Base-by-base conservation (phyloP, 2,329 filamentous ascomycete genomes). In the Talaromyces sp. region DNA sequence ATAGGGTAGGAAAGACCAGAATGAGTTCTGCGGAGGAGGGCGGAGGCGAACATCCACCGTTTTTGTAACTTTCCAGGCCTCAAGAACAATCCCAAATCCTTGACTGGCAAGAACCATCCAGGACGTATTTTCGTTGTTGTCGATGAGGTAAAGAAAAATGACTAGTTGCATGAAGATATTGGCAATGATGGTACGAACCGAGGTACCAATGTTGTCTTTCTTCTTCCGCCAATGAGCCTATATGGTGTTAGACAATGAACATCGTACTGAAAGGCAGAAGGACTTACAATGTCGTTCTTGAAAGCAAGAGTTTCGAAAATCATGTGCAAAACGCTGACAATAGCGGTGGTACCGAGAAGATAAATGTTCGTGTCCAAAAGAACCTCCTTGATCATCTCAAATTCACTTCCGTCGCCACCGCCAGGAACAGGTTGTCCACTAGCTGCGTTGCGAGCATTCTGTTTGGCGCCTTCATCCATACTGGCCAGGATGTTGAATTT, bases 41-140 rank as follows among this genome's bases (percentile, higher is more conserved):
- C 91, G 88, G 63, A 98, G 70, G 61, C 92, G 88, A 63, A 99
- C 90, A 71, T 99, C 87, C 70, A 98, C 95, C 0, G 93, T 86
- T 58, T 96, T 98, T 9, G 95, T 99, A 70, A 99, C 88, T 78
- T 99, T 99, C 95, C 95, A 99, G 48, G 87, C 87, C 76, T 91
- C 88, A 56, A 91, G 83, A 1, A 88, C 76, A 62, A 91, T 90
- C 58, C 93, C 92, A 66, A 96, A 87, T 21, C 89, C 95, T 79
- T 99, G 95, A 11, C 91, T 90, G 58, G 93, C 92, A 21, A 99
- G 82, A 69, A 99, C 98, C 92, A 99, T 98, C 93, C 93, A 99
- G 67, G 90, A 96, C 0, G 95, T 99, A 75, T 95, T 96, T 63
- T 97, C 92, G 68, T 92, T 96, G 81, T 99, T 98, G 80, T 99